These are phyloP conservation scores for Physcomitrium patens DNA, from an alignment of 225 moss, liverwort and hornwort genomes.

Conservation along the genomic window DNA sequence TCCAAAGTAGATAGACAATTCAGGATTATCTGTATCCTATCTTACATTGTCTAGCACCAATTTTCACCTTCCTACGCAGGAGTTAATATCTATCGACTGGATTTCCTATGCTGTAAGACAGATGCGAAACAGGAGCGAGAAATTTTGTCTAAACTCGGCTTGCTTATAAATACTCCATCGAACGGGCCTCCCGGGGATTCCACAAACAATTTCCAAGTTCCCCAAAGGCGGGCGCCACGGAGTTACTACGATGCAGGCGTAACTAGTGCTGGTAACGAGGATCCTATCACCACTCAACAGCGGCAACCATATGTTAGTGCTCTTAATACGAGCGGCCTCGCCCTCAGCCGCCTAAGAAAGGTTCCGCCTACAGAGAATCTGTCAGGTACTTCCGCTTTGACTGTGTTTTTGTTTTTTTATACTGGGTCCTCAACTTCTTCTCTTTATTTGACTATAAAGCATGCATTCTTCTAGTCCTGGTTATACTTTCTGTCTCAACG, in stretches of 20 bases:
- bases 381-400: slow-evolving; percentile 34
- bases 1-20: too few species aligned
- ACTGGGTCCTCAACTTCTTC: not conserved
- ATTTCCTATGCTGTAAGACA: slow-evolving; percentile 35
- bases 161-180: slow-evolving; percentile 36
- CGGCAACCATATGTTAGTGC: slow-evolving; percentile 49
- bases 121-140: slow-evolving; percentile 59
- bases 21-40: not conserved
- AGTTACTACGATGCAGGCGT: slow-evolving; percentile 37
- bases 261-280: slow-evolving; percentile 25
- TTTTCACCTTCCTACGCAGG: not conserved
- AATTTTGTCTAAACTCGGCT: slow-evolving; percentile 55
- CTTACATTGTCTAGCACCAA: not conserved
- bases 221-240: slow-evolving; percentile 35
- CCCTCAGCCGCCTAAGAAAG: slow-evolving; percentile 54
- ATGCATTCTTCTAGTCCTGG: slow-evolving; percentile 14
- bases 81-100: slow-evolving; percentile 11
- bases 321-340: slow-evolving; percentile 47
- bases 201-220: slow-evolving; percentile 33
- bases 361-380: slow-evolving; percentile 38
- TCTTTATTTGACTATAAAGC: not conserved
- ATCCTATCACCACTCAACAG: slow-evolving; percentile 39
- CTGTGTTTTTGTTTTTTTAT: slow-evolving; percentile 4
- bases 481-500: slow-evolving; percentile 16
- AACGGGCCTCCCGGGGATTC: slow-evolving; percentile 38